A percentile compares a stretch with the other conserved stretches of the same genome.
Conservation (phyloP, 2,329 filamentous ascomycete species). For the Phaeoacremonium minimum region DNA sequence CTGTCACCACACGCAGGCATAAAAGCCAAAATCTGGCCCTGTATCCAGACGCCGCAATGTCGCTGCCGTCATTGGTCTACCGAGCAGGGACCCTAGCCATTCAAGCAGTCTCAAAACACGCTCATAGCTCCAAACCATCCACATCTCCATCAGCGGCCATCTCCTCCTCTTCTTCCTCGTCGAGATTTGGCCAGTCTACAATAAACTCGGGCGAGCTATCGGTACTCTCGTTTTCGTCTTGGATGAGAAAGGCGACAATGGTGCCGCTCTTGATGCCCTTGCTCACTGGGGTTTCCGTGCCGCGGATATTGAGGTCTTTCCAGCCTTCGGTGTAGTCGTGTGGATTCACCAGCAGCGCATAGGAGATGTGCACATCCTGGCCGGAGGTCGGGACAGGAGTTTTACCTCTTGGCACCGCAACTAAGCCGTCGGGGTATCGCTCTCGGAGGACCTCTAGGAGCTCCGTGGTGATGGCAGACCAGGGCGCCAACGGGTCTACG, state of each 20-base stretch:
- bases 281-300: constrained; percentile 31
- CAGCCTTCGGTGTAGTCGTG: constrained; percentile 44
- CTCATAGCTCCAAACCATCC: constrained; percentile 4
- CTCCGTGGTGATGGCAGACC: constrained; percentile 51
- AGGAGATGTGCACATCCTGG: constrained; percentile 37
- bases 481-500: constrained; percentile 51
- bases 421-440: constrained; percentile 50
- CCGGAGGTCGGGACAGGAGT: constrained; percentile 34
- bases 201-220: constrained; percentile 34
- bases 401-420: constrained; percentile 23
- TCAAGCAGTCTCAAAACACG: too few relatives aligned
- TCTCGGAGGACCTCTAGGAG: constrained; percentile 56
- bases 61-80: too few relatives aligned
- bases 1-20: too few relatives aligned
- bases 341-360: constrained; percentile 38
- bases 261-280: constrained; percentile 42
- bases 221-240: constrained; percentile 29
- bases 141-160: constrained; percentile 10
- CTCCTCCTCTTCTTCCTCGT: constrained; percentile 36
- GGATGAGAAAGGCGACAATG: constrained; percentile 45
- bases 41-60: too few relatives aligned
- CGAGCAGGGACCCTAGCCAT: too few relatives aligned
- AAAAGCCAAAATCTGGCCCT: too few relatives aligned
- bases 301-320: constrained; percentile 36
- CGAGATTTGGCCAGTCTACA: constrained; percentile 37